Conservation (phyloP, 305 asterid genomes). For the Solanum chacoense region DNA sequence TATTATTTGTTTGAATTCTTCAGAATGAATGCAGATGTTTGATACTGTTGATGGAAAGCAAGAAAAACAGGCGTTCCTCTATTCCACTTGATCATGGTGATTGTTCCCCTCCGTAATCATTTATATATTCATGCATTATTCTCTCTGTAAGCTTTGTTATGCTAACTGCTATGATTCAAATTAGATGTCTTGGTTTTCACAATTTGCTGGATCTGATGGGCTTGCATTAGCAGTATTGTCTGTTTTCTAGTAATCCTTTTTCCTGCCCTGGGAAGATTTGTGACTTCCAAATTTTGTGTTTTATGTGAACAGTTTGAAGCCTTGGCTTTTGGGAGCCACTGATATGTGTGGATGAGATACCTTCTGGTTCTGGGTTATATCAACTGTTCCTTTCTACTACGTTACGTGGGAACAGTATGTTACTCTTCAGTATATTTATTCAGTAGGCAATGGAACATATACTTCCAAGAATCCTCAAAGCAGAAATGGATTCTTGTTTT, state of each 20-base stretch:
- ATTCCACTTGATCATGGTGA: slow-evolving; percentile 62
- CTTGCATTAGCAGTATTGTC: slow-evolving; percentile 86
- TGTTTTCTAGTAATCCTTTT: slow-evolving; percentile 4
- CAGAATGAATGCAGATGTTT: slow-evolving; percentile 40
- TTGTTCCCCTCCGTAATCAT: background rate
- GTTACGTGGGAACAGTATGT: slow-evolving; percentile 74
- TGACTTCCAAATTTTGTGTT: slow-evolving; percentile 4
- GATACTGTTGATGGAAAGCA: slow-evolving; percentile 94
- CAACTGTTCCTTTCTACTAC: slow-evolving; percentile 65
- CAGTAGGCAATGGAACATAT: background rate
- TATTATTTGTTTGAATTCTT: background rate
- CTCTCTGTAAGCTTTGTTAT: slow-evolving; percentile 1
- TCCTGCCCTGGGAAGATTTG: slow-evolving; percentile 1
- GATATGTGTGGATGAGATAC: slow-evolving; percentile 65
- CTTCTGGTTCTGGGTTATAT: slow-evolving; percentile 77
- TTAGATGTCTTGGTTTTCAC: slow-evolving; percentile 11
- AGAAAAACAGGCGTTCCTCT: slow-evolving; percentile 76
- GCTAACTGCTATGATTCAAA: slow-evolving; percentile 6
- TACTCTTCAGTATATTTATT: background rate
- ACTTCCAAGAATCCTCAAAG: background rate
- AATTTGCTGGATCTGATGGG: slow-evolving; percentile 73
- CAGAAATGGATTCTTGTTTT: background rate
- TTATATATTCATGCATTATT: background rate
- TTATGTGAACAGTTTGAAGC: slow-evolving; percentile 49
- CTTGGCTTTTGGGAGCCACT: slow-evolving; percentile 53